Evolutionary conservation across 164 flowering plant genomes (phyloP).

Genomic region (Stephania japonica): DNA sequence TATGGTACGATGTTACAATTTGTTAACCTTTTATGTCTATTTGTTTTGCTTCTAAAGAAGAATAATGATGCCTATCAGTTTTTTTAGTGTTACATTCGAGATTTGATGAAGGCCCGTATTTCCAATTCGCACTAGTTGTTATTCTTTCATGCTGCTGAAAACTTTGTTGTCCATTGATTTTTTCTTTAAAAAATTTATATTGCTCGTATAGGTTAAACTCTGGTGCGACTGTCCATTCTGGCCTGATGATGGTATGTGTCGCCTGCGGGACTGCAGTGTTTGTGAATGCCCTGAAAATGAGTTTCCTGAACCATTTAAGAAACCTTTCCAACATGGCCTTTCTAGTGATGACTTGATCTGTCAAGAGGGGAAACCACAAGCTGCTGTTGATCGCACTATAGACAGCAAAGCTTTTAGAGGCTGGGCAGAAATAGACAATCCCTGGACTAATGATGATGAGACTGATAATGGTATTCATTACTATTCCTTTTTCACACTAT

Average conservation of each 20-base stretch:
- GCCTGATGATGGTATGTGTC: slow-evolving; percentile 99
- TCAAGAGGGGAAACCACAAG: slow-evolving; percentile 90
- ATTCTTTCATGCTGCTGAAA: slow-evolving; percentile 14
- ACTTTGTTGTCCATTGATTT: slow-evolving; percentile 67
- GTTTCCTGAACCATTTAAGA: slow-evolving; percentile 82
- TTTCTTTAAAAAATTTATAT: slow-evolving; percentile 6
- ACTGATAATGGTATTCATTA: slow-evolving; percentile 69
- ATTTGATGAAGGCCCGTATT: not conserved
- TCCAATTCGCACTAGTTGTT: not conserved
- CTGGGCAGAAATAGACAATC: slow-evolving; percentile 86
- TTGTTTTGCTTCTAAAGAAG: not conserved
- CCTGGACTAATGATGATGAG: slow-evolving; percentile 98
- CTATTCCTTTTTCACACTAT: not conserved
- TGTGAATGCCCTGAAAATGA: slow-evolving; percentile 97
- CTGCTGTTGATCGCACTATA: slow-evolving; percentile 84
- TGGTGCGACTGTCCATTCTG: slow-evolving; percentile 99
- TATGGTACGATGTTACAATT: slow-evolving; percentile 16
- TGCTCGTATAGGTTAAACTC: slow-evolving; percentile 56
- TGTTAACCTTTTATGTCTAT: not conserved
- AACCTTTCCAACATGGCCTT: slow-evolving; percentile 38
- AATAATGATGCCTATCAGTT: not conserved
- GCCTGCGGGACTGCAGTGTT: slow-evolving; percentile 92
- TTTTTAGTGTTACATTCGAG: not conserved
- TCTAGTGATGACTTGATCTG: slow-evolving; percentile 62
- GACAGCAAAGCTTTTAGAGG: slow-evolving; percentile 86